Evolutionary conservation across 352 stramenopile species (phyloP).

Genomic region (Pythium coloratum): DNA sequence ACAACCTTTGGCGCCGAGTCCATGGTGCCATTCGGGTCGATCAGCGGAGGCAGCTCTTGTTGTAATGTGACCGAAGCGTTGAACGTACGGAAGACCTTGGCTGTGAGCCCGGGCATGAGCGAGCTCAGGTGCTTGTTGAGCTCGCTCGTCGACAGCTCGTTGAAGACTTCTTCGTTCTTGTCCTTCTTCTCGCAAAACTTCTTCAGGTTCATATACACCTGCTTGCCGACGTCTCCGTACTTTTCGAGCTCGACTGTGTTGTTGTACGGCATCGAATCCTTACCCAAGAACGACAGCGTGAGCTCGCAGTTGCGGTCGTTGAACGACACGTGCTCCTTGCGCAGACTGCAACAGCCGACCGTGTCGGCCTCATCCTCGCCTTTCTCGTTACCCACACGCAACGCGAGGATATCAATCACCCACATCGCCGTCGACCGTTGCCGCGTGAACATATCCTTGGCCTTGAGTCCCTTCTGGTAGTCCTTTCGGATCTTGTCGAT

Average conservation of each 20-base stretch:
- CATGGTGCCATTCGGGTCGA: conserved; percentile 63
- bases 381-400: conserved; percentile 99
- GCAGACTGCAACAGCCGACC: conserved; percentile 98
- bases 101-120: conserved; percentile 98
- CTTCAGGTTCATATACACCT: conserved; percentile 96
- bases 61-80: conserved; percentile 99
- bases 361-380: conserved; percentile 99
- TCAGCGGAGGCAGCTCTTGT: conserved; percentile 89
- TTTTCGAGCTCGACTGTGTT: conserved; percentile 96
- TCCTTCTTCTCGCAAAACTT: conserved; percentile 97
- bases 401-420: conserved; percentile 99
- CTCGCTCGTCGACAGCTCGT: conserved; percentile 93
- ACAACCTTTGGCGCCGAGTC: conserved; percentile 92
- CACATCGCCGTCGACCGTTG: conserved; percentile 99
- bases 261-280: conserved; percentile 99
- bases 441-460: conserved; percentile 89
- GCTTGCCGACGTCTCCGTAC: conserved; percentile 88
- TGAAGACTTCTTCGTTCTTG: conserved; percentile 97
- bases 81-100: conserved; percentile 99
- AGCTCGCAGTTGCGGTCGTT: conserved; percentile 91
- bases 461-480: conserved; percentile 87
- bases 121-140: conserved; percentile 98
- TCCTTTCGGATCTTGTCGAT: conserved; percentile 96
- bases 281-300: conserved; percentile 99
- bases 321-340: conserved; percentile 99